Conservation (phyloP, 2,329 filamentous ascomycete species). For the Colletotrichum aenigma region DNA sequence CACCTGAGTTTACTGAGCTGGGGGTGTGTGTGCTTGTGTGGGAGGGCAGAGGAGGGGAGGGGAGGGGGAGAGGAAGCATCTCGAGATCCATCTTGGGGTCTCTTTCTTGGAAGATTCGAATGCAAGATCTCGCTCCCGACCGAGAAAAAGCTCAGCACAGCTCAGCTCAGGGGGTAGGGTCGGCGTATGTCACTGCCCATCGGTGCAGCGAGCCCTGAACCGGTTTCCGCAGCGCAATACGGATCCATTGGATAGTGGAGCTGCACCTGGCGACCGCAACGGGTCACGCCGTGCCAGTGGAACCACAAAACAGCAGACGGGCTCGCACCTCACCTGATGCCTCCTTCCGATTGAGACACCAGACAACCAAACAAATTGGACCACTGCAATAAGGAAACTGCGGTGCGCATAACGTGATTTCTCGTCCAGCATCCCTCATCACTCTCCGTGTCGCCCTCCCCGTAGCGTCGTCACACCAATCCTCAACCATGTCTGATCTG, state of each 20-base stretch:
- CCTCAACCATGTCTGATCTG: constrained; percentile 2
- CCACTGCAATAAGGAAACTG: not conserved
- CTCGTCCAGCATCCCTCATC: not conserved
- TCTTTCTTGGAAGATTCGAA: not conserved
- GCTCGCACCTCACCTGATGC: constrained; percentile 8
- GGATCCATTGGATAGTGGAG: not conserved
- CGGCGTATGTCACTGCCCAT: not conserved
- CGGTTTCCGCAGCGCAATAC: not conserved
- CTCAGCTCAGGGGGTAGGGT: not conserved
- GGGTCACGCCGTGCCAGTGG: not conserved
- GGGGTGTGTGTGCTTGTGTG: not conserved
- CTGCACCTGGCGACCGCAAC: not conserved
- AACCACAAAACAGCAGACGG: constrained; percentile 15
- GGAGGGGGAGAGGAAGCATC: not conserved
- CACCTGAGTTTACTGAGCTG: not conserved
- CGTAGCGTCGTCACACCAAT: not conserved
- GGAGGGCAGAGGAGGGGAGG: not conserved
- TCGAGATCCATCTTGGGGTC: not conserved
- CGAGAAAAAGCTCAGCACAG: not conserved
- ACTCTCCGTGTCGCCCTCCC: not conserved
- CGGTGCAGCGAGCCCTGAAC: not conserved
- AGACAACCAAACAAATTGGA: not conserved
- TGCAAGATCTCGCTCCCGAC: not conserved
- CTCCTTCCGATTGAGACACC: not conserved
- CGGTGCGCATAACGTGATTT: not conserved